phyloP scores from a whole-genome alignment of 441 rosid genomes.

The Rhodomyrtus psidioides region DNA sequence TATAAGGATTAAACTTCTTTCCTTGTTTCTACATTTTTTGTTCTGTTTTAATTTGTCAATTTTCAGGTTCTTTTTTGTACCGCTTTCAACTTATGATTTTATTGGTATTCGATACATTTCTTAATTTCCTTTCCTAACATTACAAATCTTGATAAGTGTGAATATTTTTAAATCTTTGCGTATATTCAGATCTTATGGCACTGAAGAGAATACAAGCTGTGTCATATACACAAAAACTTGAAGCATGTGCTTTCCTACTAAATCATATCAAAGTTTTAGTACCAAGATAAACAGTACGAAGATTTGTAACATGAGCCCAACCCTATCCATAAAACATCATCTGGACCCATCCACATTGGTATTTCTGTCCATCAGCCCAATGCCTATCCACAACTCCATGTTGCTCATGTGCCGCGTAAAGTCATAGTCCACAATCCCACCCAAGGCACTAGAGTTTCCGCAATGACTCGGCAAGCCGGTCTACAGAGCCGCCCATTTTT shows the following conservation, averaged over 20 bases:
- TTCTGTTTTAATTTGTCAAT: not conserved
- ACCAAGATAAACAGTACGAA: not conserved
- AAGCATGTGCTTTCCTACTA: not conserved
- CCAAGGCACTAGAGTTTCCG: not conserved
- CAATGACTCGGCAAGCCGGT: fast-evolving
- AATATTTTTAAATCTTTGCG: too few relatives aligned
- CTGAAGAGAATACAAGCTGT: too few relatives aligned
- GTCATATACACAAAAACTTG: too few relatives aligned
- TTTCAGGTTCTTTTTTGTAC: too few relatives aligned
- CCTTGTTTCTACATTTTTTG: not conserved
- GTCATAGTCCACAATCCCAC: not conserved
- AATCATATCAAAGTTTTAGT: not conserved
- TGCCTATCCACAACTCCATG: not conserved
- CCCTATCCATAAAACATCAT: not conserved
- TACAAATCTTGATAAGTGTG: not conserved
- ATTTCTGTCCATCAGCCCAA: not conserved
- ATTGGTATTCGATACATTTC: not conserved
- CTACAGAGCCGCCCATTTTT: not conserved
- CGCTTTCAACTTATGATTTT: too few relatives aligned
- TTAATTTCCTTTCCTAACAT: not conserved
- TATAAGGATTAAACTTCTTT: not conserved
- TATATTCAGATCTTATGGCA: not conserved
- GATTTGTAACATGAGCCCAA: not conserved
- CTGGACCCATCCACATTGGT: not conserved
- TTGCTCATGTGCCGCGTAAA: not conserved